Conservation (phyloP, 768 basidiomycete species). For the Lepiota subincarnata region DNA sequence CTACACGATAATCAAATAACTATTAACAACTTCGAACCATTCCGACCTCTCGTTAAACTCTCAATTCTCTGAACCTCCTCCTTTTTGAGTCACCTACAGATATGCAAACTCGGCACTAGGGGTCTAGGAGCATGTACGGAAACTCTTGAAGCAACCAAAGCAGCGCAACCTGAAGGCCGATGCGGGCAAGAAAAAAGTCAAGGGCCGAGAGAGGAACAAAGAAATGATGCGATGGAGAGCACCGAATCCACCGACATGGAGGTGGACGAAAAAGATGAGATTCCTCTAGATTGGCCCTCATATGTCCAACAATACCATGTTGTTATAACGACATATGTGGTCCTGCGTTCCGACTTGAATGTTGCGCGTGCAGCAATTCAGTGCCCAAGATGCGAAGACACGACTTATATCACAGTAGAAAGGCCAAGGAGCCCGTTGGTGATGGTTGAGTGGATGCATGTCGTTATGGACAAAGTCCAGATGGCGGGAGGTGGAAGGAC, state of each 20-base stretch:
- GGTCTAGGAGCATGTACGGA: conserved; percentile 26
- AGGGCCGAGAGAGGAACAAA: conserved; percentile 16
- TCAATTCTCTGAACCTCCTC: no score
- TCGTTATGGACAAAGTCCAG: conserved; percentile 96
- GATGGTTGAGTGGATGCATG: conserved; percentile 81
- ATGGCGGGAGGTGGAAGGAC: conserved; percentile 81
- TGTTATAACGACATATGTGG: conserved; percentile 74
- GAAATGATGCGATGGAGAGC: conserved; percentile 17
- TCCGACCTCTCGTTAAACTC: no score
- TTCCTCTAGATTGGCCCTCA: conserved; percentile 53
- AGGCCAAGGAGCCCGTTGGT: conserved; percentile 74
- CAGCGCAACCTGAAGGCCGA: conserved; percentile 12
- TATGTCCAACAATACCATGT: conserved; percentile 74
- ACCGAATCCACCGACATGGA: conserved; percentile 8
- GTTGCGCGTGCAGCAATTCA: conserved; percentile 69
- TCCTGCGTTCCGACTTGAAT: conserved; percentile 65
- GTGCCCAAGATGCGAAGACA: conserved; percentile 69
- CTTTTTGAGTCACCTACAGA: no score
- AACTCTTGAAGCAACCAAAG: conserved; percentile 18
- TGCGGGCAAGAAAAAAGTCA: conserved; percentile 12
- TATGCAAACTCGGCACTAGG: no score
- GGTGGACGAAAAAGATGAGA: conserved; percentile 22
- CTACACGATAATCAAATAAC: no score
- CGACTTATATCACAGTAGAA: conserved; percentile 50
- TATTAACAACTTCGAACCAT: no score